Base-by-base conservation (phyloP, 164 flowering plant species). In the Brasenia schreberi region DNA sequence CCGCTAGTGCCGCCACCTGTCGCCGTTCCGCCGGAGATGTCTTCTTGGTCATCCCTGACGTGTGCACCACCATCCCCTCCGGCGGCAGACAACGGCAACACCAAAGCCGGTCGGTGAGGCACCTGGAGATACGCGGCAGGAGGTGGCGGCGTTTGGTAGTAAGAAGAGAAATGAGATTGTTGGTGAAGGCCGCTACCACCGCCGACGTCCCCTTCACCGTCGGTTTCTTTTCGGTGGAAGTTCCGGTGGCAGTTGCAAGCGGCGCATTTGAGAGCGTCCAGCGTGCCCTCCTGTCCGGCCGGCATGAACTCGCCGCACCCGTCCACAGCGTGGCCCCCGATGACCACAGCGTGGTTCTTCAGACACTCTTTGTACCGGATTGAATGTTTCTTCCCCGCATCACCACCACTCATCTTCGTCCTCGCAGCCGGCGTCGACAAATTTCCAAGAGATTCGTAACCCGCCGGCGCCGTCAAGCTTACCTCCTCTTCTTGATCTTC, bases 221-320 rank as follows among this genome's bases (percentile, higher is more conserved):
- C 79, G 23, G 67, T 42, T 64, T 83, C 87, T 62, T 78, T 81
- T 7, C 92, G 82, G 86, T 87, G 89, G 77, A 84, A 87, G 74
- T 85, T 87, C 2, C 89, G 86, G 82, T 87, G 92, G 72, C 92
- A 87, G 72, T 72, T 75, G 63, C 92, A 87, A 42, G 92, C 89
- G 11, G 89, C 89, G 76, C 92, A 87, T 68, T 79, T 81, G 9
- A 87, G 82, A 0, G 87, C 85, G 68, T 83, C 87, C 0, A 83
- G 79, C 5, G 82, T 72, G 42, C 87, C 87, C 6, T 83, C 89
- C 5, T 70, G 72, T 0, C 86, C 87, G 5, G 87, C 84, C 0
- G 92, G 70, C 74, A 87, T 73, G 76, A 87, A 87, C 86, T 87
- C 92, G 43, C 92, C 82, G 75, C 92, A 87, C 19, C 92, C 92